Evolutionary conservation across 257 asterid genomes (phyloP), one percentile per base, ranked within the genome.

Genomic region (Nicotiana tomentosiformis): DNA sequence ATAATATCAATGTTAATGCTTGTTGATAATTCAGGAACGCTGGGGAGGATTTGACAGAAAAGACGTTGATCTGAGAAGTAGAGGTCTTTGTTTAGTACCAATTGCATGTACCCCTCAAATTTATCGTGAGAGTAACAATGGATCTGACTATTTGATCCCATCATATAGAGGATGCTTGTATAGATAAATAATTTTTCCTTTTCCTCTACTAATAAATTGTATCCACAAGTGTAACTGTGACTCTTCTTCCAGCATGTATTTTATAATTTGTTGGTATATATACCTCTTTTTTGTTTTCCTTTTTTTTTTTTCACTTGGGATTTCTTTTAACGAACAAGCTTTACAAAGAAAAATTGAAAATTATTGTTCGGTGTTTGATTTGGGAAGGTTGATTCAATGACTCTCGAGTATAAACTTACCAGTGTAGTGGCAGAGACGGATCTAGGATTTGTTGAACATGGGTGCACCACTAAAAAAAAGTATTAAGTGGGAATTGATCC

Each of bases 31-130:
- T 26, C 76, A 82, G 85, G 81, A 64, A 39, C 35, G 77, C 35
- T 83, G 84, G 85, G 83, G 72, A 55, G 83, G 86, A 65, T 16
- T 72, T 43, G 84, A 80, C 18, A 80, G 18, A 53, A 65, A 78
- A 37, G 82, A 65, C 49, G 51, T 18, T 15, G 88, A 87, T 46
- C 57, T 87, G 23, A 80, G 66, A 56, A 85, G 83, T 29, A 69
- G 84, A 84, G 90, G 90, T 0, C 88, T 87, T 65, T 87, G 90
- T 70, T 58, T 87, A 23, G 85, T 83, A 23, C 90, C 90, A 1
- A 66, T 85, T 26, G 85, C 90, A 37, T 76, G 76, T 46, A 60
- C 88, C 18, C 85, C 88, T 66, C 86, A 80, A 80, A 57, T 83
- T 1, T 74, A 80, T 66, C 83, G 68, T 7, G 88, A 87, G 56